Percentiles rank a stretch among this genome's conserved stretches.
These are phyloP conservation scores for Zoysia matrella DNA, from an alignment of 202 grass and related monocot genomes.

Conservation along the genomic window DNA sequence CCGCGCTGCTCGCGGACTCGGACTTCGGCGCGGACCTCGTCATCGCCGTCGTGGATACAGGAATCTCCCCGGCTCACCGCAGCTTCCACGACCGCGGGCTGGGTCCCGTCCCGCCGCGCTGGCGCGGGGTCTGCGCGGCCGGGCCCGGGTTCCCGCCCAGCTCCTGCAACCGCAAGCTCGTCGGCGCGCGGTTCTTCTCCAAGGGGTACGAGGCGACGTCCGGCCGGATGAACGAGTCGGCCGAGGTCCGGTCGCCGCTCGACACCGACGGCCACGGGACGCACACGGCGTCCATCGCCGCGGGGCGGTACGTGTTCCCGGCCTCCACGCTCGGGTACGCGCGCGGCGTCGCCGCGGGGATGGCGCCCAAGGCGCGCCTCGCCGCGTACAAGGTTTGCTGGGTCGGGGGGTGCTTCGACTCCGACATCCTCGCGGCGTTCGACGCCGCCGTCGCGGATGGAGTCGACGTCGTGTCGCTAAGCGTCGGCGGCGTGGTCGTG, in stretches of 20 bases:
- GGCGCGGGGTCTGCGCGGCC: slow-evolving; percentile 68
- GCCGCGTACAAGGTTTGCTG: slow-evolving; percentile 97
- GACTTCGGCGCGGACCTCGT: slow-evolving; percentile 92
- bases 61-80: slow-evolving; percentile 75
- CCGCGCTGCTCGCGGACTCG: slow-evolving; percentile 82
- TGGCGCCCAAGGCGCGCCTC: slow-evolving; percentile 93
- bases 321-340: slow-evolving; percentile 91
- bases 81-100: slow-evolving; percentile 81
- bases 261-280: slow-evolving; percentile 89
- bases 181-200: slow-evolving; percentile 84
- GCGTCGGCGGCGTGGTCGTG: slow-evolving; percentile 87
- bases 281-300: slow-evolving; percentile 89
- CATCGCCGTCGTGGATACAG: slow-evolving; percentile 84
- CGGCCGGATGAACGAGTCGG: slow-evolving; percentile 84
- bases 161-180: slow-evolving; percentile 85
- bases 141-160: slow-evolving; percentile 61
- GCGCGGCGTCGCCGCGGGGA: slow-evolving; percentile 75
- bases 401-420: slow-evolving; percentile 81
- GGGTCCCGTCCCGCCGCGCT: slow-evolving; percentile 56
- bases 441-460: slow-evolving; percentile 84
- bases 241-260: slow-evolving; percentile 75
- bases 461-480: slow-evolving; percentile 81
- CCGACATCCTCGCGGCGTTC: slow-evolving; percentile 95
- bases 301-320: slow-evolving; percentile 90
- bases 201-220: slow-evolving; percentile 81